Base-by-base conservation (phyloP, 345 rosid genomes). In the Pugionium dolabratum region DNA sequence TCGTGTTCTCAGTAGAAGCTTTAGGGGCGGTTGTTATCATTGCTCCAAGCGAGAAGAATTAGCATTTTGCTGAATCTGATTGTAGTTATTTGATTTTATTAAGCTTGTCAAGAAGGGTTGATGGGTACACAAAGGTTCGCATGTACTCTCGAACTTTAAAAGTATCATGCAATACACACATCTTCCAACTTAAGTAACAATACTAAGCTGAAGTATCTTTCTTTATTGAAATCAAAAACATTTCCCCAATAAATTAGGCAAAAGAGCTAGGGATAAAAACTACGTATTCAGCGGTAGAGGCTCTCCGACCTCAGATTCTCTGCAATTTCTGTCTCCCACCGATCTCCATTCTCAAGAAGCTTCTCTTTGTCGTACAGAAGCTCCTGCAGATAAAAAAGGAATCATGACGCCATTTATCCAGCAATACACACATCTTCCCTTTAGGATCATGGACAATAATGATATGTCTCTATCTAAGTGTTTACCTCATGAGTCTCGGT, bases 321-420 rank as follows among this genome's bases (percentile, higher is more conserved):
- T 1, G 99, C 95, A 37, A 91, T 95, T 85, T 91, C 98, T 0
- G 94, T 84, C 77, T 95, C 99, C 99, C 97, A 95, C 3, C 95
- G 83, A 72, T 91, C 99, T 11, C 99, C 97, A 47, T 95, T 95
- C 78, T 95, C 96, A 2, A 91, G 96, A 60, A 91, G 81, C 83
- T 95, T 95, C 81, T 91, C 99, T 62, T 95, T 89, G 83, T 89
- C 96, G 26, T 91, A 95, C 39, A 95, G 72, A 60, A 95, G 91
- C 78, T 95, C 97, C 98, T 95, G 76, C 57, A 43, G 18, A 18
- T 18, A 18, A 18, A 18, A 62, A 31, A 57, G 59, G 36, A 4
- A 35, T 25, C 4, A 26, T 27, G 42, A 53, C 28, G 18, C 9
- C 39, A 59, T 51, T 51, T 40, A 26, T 32, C 1, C 2, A 52